phyloP scores from a whole-genome alignment of 2,329 filamentous ascomycete species.

The Botryosphaeria agaves region DNA sequence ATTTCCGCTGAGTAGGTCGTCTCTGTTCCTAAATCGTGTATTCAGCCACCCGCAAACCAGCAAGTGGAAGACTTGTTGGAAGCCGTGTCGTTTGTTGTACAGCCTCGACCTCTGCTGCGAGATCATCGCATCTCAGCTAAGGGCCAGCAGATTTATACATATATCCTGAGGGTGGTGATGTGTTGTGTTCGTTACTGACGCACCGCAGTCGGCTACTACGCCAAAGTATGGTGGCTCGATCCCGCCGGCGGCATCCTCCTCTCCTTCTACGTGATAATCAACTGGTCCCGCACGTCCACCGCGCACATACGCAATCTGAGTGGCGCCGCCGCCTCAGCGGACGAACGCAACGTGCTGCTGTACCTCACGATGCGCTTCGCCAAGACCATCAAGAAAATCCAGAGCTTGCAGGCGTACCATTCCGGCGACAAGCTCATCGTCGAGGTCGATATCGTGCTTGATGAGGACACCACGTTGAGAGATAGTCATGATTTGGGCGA shows the following conservation, averaged over 20 bases:
- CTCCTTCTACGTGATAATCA: conserved; percentile 62
- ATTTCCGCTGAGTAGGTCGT: conserved; percentile 55
- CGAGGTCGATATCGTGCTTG: conserved; percentile 68
- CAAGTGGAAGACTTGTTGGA: too few relatives aligned
- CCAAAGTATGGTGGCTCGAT: conserved; percentile 70
- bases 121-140: too few relatives aligned
- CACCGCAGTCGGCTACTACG: conserved; percentile 48
- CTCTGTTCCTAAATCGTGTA: too few relatives aligned
- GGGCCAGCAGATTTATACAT: too few relatives aligned
- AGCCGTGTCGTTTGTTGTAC: too few relatives aligned
- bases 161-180: too few relatives aligned
- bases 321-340: conserved; percentile 60
- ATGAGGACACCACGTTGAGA: conserved; percentile 55
- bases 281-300: conserved; percentile 57
- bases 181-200: neutral
- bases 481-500: conserved; percentile 71
- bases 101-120: too few relatives aligned
- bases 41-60: too few relatives aligned
- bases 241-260: conserved; percentile 61
- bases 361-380: conserved; percentile 93
- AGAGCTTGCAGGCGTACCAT: conserved; percentile 72
- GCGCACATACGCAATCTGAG: conserved; percentile 69
- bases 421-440: conserved; percentile 74
- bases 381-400: conserved; percentile 70
- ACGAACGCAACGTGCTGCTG: conserved; percentile 69